Conservation (phyloP, 768 basidiomycete genomes). For the Hypholoma fasciculare region DNA sequence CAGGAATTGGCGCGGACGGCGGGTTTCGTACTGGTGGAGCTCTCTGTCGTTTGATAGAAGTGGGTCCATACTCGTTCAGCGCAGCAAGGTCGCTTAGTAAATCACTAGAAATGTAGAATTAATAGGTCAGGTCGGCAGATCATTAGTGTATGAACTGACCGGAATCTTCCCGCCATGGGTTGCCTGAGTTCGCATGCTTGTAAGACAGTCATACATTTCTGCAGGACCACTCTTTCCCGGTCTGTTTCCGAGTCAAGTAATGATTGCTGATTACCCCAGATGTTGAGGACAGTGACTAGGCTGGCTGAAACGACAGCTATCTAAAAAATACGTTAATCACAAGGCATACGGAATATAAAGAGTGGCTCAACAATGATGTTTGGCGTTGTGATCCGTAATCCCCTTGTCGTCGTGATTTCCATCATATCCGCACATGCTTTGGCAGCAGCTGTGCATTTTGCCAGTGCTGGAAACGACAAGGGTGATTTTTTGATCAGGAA, state of each 20-base stretch:
- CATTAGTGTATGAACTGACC: conserved; percentile 21
- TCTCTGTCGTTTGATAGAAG: conserved; percentile 47
- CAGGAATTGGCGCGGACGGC: not conserved
- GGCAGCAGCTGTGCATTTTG: conserved; percentile 73
- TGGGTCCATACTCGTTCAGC: conserved; percentile 49
- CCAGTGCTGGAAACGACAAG: conserved; percentile 54
- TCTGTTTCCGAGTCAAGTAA: conserved; percentile 34
- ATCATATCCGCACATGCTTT: conserved; percentile 70
- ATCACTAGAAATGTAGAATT: conserved; percentile 39
- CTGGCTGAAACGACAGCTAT: not conserved
- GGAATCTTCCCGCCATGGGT: conserved; percentile 36
- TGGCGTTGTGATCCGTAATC: conserved; percentile 22
- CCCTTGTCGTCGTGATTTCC: conserved; percentile 49
- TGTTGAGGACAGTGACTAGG: conserved; percentile 38
- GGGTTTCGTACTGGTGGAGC: conserved; percentile 20
- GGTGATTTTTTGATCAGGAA: conserved; percentile 51
- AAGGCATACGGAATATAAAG: not conserved
- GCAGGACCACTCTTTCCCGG: conserved; percentile 47
- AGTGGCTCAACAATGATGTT: conserved; percentile 28
- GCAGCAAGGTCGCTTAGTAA: conserved; percentile 58
- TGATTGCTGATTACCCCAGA: conserved; percentile 48
- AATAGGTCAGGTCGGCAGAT: conserved; percentile 19
- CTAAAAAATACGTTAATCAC: not conserved
- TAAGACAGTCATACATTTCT: conserved; percentile 34
- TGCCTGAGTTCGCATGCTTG: conserved; percentile 10